phyloP scores from a whole-genome alignment of 257 asterid species.

The Nicotiana otophora region DNA sequence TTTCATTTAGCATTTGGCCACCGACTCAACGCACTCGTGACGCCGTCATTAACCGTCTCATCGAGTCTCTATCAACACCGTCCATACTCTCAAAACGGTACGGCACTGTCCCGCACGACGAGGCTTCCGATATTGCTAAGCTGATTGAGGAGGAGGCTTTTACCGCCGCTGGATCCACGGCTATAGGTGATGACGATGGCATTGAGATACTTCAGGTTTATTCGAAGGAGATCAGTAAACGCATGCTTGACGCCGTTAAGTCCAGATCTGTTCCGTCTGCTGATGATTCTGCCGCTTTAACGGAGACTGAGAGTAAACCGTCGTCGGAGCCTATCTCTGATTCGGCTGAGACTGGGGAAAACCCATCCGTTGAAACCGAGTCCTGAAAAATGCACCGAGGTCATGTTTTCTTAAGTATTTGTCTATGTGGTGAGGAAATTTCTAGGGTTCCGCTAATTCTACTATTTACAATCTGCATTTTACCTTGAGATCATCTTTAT shows the following conservation, averaged over 20 bases:
- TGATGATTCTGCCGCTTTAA: background rate
- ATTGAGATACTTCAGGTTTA: conserved; percentile 74
- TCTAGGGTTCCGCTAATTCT: background rate
- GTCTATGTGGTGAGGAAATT: background rate
- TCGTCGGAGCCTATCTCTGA: conserved; percentile 41
- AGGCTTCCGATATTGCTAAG: conserved; percentile 59
- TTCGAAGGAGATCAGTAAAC: conserved; percentile 81
- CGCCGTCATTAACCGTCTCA: conserved; percentile 64
- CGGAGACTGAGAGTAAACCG: background rate
- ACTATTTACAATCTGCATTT: background rate
- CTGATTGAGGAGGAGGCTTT: conserved; percentile 73
- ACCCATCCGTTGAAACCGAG: conserved; percentile 33
- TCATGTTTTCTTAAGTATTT: conserved; percentile 1
- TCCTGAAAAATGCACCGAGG: conserved; percentile 6
- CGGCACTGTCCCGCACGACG: conserved; percentile 68
- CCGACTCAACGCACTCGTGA: conserved; percentile 85
- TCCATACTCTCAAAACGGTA: conserved; percentile 78
- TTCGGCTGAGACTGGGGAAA: conserved; percentile 45
- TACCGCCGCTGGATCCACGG: conserved; percentile 36
- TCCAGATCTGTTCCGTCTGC: conserved; percentile 56
- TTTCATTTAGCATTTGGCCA: conserved; percentile 87
- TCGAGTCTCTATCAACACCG: conserved; percentile 67
- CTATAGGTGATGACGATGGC: conserved; percentile 53
- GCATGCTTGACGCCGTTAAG: conserved; percentile 74
- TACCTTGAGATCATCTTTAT: background rate